phyloP scores from a whole-genome alignment of 164 flowering plant species.

The Umbilicus rupestris region DNA sequence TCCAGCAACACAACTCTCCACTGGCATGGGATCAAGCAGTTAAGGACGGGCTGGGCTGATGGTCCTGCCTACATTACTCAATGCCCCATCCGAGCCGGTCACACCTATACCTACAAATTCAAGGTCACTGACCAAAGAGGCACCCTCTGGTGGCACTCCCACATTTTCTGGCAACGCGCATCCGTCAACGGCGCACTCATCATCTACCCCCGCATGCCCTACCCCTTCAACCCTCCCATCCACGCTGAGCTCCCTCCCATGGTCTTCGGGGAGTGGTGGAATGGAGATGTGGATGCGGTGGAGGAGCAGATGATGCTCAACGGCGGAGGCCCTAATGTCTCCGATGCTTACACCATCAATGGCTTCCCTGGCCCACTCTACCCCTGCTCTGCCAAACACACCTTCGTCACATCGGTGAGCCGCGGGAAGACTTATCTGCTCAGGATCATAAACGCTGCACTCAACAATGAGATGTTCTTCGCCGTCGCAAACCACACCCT shows the following conservation, averaged over 20 bases:
- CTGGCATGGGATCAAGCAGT: constrained; percentile 46
- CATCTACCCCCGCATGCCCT: constrained; percentile 44
- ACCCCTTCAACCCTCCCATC: constrained; percentile 30
- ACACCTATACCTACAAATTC: too few species aligned
- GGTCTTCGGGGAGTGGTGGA: too few species aligned
- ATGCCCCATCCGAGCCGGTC: too few species aligned
- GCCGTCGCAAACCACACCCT: neutral
- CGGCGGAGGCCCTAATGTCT: constrained; percentile 40
- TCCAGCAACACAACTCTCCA: constrained; percentile 14
- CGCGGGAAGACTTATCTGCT: too few species aligned
- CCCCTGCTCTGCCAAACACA: constrained; percentile 43
- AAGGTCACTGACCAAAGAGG: too few species aligned
- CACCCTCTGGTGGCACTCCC: constrained; percentile 83
- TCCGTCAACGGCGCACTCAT: constrained; percentile 52
- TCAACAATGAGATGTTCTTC: constrained; percentile 1
- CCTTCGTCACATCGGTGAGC: neutral
- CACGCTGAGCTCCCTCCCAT: constrained; percentile 34
- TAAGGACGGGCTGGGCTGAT: neutral
- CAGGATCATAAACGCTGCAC: too few species aligned
- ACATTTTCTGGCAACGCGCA: constrained; percentile 45
- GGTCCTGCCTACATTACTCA: too few species aligned
- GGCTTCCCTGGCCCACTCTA: constrained; percentile 51
- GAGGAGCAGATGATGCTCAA: constrained; percentile 23
- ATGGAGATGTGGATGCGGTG: constrained; percentile 25
- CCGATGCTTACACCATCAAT: too few species aligned